Base-by-base conservation (phyloP, 78 protist species). In the Dictyostelium citrinum region DNA sequence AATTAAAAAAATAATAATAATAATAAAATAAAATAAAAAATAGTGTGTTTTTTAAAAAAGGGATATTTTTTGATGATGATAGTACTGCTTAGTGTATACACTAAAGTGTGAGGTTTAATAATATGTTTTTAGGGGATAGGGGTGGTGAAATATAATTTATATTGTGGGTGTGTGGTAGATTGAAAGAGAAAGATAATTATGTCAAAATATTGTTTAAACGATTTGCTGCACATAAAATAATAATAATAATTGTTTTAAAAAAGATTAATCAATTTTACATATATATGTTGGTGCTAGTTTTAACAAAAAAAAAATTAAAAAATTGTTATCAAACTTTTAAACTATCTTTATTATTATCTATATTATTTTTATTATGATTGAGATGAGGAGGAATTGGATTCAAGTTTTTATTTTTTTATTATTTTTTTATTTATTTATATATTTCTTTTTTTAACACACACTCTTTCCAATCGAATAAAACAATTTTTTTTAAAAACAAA, bases 331-430 rank as follows among this genome's bases (percentile, higher is more conserved):
- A 55, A 16, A 49, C 1, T 49, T 16, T 49, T 49, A 49, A 16
- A 55, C 20, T 51, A 51, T 51, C 20, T 5, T 51, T 51, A 51
- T 51, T 51, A 51, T 17, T 51, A 51, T 55, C 16, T 14, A 3
- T 55, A 55, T 20, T 55, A 55, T 55, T 55, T 12, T 55, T 16
- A 14, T 64, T 64, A 64, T 64, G 72, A 64, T 64, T 64, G 72
- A 64, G 72, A 64, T 64, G 72, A 64, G 72, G 72, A 64, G 72
- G 72, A 64, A 24, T 64, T 64, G 72, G 64, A 55, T 55, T 55
- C 64, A 55, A 55, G 64, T 55, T 55, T 55, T 55, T 49, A 49
- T 49, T 49, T 55, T 55, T 55, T 49, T 49, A 49, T 39, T 39
- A 7, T 39, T 39, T 39, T 1, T 39, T 39, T 1, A 39, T 49